Base-by-base conservation (phyloP, 768 basidiomycete genomes). In the Termitomyces sp. region DNA sequence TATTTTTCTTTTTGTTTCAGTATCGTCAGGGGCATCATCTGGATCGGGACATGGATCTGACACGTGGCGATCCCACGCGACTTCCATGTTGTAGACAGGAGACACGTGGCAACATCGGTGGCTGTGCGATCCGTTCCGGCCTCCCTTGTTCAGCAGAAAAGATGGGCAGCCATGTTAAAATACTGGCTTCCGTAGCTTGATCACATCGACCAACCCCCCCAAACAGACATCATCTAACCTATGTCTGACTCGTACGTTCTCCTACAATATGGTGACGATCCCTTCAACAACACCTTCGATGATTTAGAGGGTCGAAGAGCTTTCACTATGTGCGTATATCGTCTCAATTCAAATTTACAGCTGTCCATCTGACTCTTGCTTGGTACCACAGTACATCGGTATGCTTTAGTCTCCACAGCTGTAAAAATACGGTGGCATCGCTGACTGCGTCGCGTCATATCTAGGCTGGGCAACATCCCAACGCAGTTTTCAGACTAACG, bases 191-290 rank as follows among this genome's bases (percentile, higher is more conserved):
- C 63, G 63, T 56, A 65, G 55, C 65, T 62, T 58, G 57, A 63
- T 56, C 57, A 59, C 58, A 58, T 56, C 46, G 61, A 52, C 62
- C 55, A 61, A 62, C 61, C 52, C 61, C 57, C 49, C 34, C 52
- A 39, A 60, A 18, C 49, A 53, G 43, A 39, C 30, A n/a, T 39
- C 40, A 24, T 44, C 2, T 18, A 13, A 32, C 42, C 26, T 3
- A 68, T 68, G 67, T 59, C 67, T 48, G 45, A 46, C 46, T 53
- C 76, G 30, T 80, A 82, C 61, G 70, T 82, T 27, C 81, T 90
- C 50, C 74, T 84, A 51, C 88, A 90, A 67, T 87, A 78, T 65
- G 85, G 83, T n/a, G 74, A 78, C 47, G 82, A 90, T 67, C 82
- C 82, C 0, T 83, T 86, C 71, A 79, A 76, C 44, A 80, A 82